These are phyloP conservation scores for Hemisphaericaspora xylanilytica DNA, from an alignment of 1,139 yeast genomes.

Conservation along the genomic window DNA sequence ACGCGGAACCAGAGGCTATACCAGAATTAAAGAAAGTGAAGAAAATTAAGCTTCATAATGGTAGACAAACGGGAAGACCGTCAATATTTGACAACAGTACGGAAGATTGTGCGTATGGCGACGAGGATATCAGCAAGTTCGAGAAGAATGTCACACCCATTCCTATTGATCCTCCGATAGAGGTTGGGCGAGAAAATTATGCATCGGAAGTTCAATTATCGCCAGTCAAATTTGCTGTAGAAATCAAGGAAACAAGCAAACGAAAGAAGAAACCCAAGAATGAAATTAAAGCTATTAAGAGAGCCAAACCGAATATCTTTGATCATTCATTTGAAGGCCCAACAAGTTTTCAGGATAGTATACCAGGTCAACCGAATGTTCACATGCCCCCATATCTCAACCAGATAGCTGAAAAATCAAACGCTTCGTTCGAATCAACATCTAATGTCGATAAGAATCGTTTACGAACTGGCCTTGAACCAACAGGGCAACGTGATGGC, in stretches of 20 bases:
- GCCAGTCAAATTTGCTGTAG: conserved; percentile 9
- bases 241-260: neutral
- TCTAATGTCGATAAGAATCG: too few species aligned
- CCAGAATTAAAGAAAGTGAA: conserved; percentile 7
- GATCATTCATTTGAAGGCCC: conserved; percentile 14
- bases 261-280: conserved; percentile 2
- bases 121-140: conserved; percentile 10
- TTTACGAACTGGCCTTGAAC: too few species aligned
- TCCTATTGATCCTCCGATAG: conserved; percentile 5
- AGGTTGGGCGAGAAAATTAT: neutral
- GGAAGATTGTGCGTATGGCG: conserved; percentile 11
- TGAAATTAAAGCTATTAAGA: conserved; percentile 4
- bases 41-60: conserved; percentile 4
- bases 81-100: conserved; percentile 9
- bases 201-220: conserved; percentile 2
- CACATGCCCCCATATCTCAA: neutral
- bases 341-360: neutral
- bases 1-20: too few species aligned
- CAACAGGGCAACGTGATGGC: too few species aligned
- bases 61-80: conserved; percentile 1
- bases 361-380: neutral
- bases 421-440: too few species aligned
- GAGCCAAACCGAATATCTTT: conserved; percentile 12
- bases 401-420: too few species aligned
- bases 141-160: conserved; percentile 8